Evolutionary conservation across 345 rosid species (phyloP).

Genomic region (Linum tenue): DNA sequence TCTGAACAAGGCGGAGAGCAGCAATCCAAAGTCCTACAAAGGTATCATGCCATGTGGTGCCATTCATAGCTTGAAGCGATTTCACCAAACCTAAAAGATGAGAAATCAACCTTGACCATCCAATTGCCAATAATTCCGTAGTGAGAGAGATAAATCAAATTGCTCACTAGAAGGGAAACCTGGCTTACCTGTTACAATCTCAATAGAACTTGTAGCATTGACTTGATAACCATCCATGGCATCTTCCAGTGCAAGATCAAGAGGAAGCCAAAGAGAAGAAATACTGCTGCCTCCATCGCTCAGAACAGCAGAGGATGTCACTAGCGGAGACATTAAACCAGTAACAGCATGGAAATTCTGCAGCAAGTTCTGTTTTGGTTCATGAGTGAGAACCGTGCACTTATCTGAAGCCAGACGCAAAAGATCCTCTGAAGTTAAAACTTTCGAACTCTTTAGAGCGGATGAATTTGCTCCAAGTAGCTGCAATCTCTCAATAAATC

Average conservation of each 20-base stretch:
- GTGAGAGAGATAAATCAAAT: background rate
- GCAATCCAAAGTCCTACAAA: constrained; percentile 11
- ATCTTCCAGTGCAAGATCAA: constrained; percentile 11
- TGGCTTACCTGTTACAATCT: background rate
- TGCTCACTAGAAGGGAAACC: background rate
- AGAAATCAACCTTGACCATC: background rate
- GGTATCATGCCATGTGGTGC: constrained; percentile 9
- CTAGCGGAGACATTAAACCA: background rate
- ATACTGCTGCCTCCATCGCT: background rate
- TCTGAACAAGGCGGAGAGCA: constrained; percentile 9
- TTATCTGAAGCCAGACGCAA: constrained; percentile 2
- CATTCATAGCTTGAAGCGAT: constrained; percentile 9
- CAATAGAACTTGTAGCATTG: constrained; percentile 8
- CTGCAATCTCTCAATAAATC: constrained; percentile 2
- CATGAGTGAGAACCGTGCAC: background rate
- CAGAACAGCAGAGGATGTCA: constrained; percentile 2
- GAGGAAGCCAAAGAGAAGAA: constrained; percentile 13
- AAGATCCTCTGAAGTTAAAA: constrained; percentile 6
- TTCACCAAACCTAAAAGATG: constrained; percentile 1
- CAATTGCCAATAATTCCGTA: background rate
- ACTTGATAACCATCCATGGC: constrained; percentile 13
- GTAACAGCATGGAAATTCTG: constrained; percentile 2
- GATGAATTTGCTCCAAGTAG: constrained; percentile 9
- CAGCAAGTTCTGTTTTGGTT: background rate
- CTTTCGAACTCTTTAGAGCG: background rate